Base-by-base conservation (phyloP, 2,329 filamentous ascomycete genomes). In the Epichloe scottii region DNA sequence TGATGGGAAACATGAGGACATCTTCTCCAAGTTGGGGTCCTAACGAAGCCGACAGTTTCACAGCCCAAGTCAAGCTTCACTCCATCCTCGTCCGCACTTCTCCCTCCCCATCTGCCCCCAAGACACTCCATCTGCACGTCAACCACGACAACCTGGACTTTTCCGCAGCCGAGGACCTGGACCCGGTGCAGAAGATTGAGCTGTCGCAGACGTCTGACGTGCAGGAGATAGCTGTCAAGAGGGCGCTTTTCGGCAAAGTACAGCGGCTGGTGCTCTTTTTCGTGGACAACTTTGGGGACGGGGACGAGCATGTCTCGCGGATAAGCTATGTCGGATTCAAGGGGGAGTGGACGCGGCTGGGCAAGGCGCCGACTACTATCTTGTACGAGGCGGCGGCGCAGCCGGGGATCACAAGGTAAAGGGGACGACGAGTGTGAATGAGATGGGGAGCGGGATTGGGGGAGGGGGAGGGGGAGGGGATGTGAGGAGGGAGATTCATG, bases 321-420 rank as follows among this genome's bases (percentile, higher is more conserved):
- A 66, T 97, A 2, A 82, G 76, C 55, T 98, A 96, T 69, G 56
- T 97, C 51, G 93, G 87, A 1, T 97, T 98, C 73, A 90, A 88
- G 69, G 93, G 93, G 23, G 88, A 95, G 68, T 97, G 89, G 76
- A 93, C 93, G 79, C 82, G 83, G 64, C 68, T 95, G 62, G 93
- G 85, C 21, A 62, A 63, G 55, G 70, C 66, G 63, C 89, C 93
- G 1, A 73, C 85, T 6, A 89, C 85, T 58, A 91, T 97, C 59
- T 62, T 95, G 54, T 98, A 97, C 67, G 93, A 98, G 76, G 86
- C 89, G 17, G 91, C 91, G 26, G 85, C 93, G 37, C 95, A 96
- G 66, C 93, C 91, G 12, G 79, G 45, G 93, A 98, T 70, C 93
- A 98, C 70, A 79, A 77, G 69, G 23, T 84, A 21, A 82, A 80